Base-by-base conservation (phyloP, 768 basidiomycete genomes). In the Agaricus sinodeliciosus region DNA sequence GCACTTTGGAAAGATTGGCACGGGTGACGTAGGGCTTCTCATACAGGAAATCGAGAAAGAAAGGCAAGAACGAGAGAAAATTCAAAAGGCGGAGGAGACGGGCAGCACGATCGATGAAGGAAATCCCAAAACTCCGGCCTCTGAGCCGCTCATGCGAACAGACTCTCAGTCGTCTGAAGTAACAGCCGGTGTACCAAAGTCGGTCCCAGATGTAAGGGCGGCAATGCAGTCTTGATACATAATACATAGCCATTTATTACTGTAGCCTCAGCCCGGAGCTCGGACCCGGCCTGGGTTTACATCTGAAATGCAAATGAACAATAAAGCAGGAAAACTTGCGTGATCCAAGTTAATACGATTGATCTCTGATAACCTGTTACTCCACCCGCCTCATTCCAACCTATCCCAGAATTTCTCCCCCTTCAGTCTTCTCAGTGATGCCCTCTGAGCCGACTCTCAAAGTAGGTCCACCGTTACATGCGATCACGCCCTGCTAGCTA, bases 1-100 rank as follows among this genome's bases (percentile, higher is more conserved):
- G 56, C 82, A 89, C 59, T 92, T 93, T 58, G 78, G 82, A n/a
- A 85, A 81, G 70, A 90, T 91, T 55, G 88, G 87, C 15, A 82
- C 81, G 5, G 89, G 87, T 7, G 88, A 92, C 56, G 70, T 94
- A 55, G 75, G 76, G 45, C 59, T 72, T 15, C 74, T 81, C 35
- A 67, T 67, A 6, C 66, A 71, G 43, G 78, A 77, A 60, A 80
- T 81, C 50, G 78, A 80, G 57, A 74, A 71, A 46, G 72, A 73
- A 51, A 71, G 76, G 57, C 43, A 57, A 41, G 49, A 57, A 68
- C 68, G 63, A 68, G 66, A 63, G 62, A 68, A 69, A 61, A 49
- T 55, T 40, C 62, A 69, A 57, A 71, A 68, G 54, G 69, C 65
- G 27, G 73, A 75, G 39, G 74, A 72, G 4, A 64, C 64, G 46